These are phyloP conservation scores for Mucuna pruriens DNA, from an alignment of 306 rosid species.

Conservation along the genomic window DNA sequence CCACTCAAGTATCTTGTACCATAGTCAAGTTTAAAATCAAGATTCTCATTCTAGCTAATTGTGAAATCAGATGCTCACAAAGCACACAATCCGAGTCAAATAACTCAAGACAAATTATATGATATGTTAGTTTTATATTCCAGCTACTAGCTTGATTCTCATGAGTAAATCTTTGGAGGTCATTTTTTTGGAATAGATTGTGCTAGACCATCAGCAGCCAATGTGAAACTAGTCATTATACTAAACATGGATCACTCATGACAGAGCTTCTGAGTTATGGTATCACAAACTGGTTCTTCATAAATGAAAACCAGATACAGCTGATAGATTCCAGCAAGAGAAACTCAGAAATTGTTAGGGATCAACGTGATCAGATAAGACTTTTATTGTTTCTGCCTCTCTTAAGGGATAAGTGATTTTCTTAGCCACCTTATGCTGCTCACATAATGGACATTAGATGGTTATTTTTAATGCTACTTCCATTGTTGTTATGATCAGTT, in stretches of 20 bases:
- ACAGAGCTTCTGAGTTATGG: too few relatives aligned
- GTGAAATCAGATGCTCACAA: conserved; percentile 17
- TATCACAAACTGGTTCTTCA: too few relatives aligned
- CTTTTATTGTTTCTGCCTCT: not conserved
- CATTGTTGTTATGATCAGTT: not conserved
- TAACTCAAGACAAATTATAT: not conserved
- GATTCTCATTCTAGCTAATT: conserved; percentile 8
- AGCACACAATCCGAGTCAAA: not conserved
- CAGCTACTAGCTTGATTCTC: not conserved
- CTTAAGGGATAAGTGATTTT: not conserved
- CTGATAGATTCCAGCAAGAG: too few relatives aligned
- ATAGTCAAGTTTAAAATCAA: not conserved
- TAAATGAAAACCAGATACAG: too few relatives aligned
- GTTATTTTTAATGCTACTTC: not conserved
- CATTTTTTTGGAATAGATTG: too few relatives aligned
- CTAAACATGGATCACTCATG: too few relatives aligned
- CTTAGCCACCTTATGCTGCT: not conserved
- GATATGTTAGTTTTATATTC: not conserved
- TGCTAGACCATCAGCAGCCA: too few relatives aligned
- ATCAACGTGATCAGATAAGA: too few relatives aligned
- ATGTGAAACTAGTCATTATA: too few relatives aligned
- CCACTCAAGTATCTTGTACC: conserved; percentile 1
- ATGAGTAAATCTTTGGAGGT: not conserved
- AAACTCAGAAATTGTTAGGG: too few relatives aligned
- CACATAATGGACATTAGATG: not conserved